Conservation (phyloP, 805 yeast genomes). For the Lachancea meyersii region DNA sequence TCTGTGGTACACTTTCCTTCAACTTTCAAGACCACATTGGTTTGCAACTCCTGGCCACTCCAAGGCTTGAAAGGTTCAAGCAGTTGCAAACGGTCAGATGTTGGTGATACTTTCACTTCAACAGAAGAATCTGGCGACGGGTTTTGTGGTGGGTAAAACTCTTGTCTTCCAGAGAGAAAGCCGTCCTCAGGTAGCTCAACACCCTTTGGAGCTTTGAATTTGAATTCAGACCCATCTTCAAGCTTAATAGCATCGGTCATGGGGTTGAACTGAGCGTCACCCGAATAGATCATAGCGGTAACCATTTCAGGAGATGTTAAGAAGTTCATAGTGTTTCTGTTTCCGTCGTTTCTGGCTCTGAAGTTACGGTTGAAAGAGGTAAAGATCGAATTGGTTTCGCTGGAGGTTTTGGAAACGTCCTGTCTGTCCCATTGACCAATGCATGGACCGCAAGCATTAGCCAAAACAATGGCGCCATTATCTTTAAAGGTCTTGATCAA, state of each 20-base stretch:
- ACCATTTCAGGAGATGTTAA: constrained; percentile 98
- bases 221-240: constrained; percentile 65
- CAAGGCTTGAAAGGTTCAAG: constrained; percentile 84
- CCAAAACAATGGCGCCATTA: constrained; percentile 86
- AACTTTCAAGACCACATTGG: constrained; percentile 77
- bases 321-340: constrained; percentile 95
- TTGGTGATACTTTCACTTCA: constrained; percentile 66
- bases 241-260: constrained; percentile 73
- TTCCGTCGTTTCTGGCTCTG: constrained; percentile 97
- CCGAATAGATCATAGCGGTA: constrained; percentile 93
- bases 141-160: constrained; percentile 66
- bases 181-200: constrained; percentile 78
- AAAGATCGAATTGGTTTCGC: constrained; percentile 79
- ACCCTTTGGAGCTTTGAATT: constrained; percentile 74
- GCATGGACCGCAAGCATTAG: constrained; percentile 99
- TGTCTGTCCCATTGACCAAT: constrained; percentile 99
- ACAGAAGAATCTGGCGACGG: constrained; percentile 61
- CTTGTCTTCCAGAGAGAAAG: constrained; percentile 65
- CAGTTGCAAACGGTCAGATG: constrained; percentile 86
- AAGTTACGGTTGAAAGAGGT: constrained; percentile 97
- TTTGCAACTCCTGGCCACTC: constrained; percentile 75
- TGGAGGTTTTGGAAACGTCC: constrained; percentile 58
- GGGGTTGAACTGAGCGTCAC: constrained; percentile 89
- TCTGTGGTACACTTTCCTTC: constrained; percentile 98
- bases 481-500: constrained; percentile 71